Conservation (phyloP, 345 rosid species). For the Conringia planisiliqua region DNA sequence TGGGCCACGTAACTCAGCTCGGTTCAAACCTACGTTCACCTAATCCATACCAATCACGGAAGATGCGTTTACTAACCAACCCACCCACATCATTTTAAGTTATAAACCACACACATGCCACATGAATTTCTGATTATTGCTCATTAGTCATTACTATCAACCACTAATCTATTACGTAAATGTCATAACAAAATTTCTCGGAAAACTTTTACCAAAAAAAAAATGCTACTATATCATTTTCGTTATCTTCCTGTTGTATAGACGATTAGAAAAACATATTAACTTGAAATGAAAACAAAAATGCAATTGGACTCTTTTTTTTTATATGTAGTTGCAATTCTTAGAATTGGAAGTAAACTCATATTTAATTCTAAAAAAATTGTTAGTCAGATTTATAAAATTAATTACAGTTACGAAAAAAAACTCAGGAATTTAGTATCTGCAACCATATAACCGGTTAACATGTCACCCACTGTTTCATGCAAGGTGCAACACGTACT, state of each 20-base stretch:
- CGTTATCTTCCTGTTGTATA: not conserved
- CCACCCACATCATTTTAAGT: not conserved
- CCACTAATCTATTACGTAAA: not conserved
- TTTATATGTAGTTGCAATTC: not conserved
- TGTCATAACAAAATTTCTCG: not conserved
- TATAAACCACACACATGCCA: constrained; percentile 14
- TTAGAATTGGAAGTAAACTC: not conserved
- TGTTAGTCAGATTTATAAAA: not conserved
- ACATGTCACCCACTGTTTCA: not conserved
- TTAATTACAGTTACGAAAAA: not conserved
- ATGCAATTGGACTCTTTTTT: not conserved
- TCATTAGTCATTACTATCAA: not conserved
- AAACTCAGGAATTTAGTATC: not conserved
- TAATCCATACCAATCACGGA: constrained; percentile 1
- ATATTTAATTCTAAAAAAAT: not conserved
- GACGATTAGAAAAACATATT: not conserved
- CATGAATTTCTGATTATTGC: not conserved
- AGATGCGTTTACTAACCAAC: constrained; percentile 27
- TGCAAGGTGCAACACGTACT: not conserved
- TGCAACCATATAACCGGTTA: not conserved
- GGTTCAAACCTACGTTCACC: not conserved
- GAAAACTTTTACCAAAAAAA: not conserved
- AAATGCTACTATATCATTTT: not conserved
- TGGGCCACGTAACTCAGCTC: constrained; percentile 18
- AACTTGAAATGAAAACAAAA: not conserved